Evolutionary conservation across 2,329 filamentous ascomycete species (phyloP).

Genomic region (Incumbomyces lentus): DNA sequence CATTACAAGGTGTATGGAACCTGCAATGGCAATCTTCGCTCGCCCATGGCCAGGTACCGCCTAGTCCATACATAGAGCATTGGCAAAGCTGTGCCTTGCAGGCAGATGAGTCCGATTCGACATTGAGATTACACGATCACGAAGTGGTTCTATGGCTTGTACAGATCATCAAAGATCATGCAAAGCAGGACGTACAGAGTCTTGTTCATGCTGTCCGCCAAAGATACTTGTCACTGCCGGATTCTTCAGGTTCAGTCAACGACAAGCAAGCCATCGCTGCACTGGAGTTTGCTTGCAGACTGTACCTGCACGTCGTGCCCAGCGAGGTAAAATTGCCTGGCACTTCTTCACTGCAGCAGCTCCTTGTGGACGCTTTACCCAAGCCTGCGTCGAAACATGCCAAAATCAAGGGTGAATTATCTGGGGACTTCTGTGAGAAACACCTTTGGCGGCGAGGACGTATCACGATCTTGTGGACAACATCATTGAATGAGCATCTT

Average conservation of each 20-base stretch:
- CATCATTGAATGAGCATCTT: not conserved
- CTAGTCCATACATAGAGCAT: not conserved
- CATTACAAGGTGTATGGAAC: not conserved
- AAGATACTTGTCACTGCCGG: not conserved
- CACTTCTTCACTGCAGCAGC: not conserved
- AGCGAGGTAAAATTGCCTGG: not conserved
- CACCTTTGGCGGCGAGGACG: not conserved
- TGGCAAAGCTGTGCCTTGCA: not conserved
- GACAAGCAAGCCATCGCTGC: not conserved
- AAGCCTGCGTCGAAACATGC: no score
- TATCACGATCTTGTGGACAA: slow-evolving; percentile 1
- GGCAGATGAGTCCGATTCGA: not conserved
- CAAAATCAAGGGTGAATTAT: not conserved
- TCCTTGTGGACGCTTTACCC: not conserved
- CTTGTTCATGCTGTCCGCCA: not conserved
- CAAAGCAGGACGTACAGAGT: not conserved
- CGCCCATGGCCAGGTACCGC: not conserved
- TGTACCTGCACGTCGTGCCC: not conserved
- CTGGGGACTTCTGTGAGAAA: not conserved
- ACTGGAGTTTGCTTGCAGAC: not conserved
- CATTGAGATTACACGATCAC: not conserved
- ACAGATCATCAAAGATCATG: not conserved
- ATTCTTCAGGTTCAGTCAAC: not conserved
- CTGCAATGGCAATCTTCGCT: not conserved
- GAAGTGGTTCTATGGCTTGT: not conserved